Base-by-base conservation (phyloP, 352 stramenopile species). In the Pythium rhizo-oryzae region DNA sequence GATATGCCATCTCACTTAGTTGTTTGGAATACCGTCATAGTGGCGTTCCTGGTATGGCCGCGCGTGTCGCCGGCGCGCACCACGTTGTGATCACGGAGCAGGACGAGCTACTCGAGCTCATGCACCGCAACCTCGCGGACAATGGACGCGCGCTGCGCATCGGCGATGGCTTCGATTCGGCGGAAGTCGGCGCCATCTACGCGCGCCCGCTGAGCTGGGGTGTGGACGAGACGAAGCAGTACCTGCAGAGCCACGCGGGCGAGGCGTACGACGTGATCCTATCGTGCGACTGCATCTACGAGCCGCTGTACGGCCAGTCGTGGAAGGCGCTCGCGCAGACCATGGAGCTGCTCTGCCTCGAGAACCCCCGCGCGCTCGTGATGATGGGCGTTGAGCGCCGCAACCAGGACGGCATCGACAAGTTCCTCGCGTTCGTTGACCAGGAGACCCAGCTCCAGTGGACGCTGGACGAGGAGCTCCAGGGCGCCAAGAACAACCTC, bases 231-330 rank as follows among this genome's bases (percentile, higher is more conserved):
- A 87, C 93, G 18, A 59, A 66, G 11, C 62, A 78, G 39, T 92
- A 97, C 60, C 68, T 96, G 35, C 62, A 78, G 11, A 53, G 79
- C 43, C 78, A 82, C 62, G 54, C 61, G 0, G 59, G 78, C 24
- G 83, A 91, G 44, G 70, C 74, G 21, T 90, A 98, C 70, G 92
- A 98, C 61, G 77, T 98, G 44, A 89, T 98, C 53, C 73, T 99
- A 8, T 97, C 95, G 56, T 99, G 93, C 69, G 95, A 98, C 77
- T 98, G 93, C 79, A 92, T 98, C 55, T 99, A 97, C 76, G 88
- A 98, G 75, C 93, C 92, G 47, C 78, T 98, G 25, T 99, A 99
- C 72, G 95, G 95, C 59, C 81, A 91, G 61, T 95, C 86, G 16
- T 98, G 93, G 93, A 76, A 87, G 50, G 75, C 77, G 16, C 69